Evolutionary conservation across 768 basidiomycete genomes (phyloP), one percentile per base, ranked within the genome.

Genomic region (Pleurotus salmoneostramineus): DNA sequence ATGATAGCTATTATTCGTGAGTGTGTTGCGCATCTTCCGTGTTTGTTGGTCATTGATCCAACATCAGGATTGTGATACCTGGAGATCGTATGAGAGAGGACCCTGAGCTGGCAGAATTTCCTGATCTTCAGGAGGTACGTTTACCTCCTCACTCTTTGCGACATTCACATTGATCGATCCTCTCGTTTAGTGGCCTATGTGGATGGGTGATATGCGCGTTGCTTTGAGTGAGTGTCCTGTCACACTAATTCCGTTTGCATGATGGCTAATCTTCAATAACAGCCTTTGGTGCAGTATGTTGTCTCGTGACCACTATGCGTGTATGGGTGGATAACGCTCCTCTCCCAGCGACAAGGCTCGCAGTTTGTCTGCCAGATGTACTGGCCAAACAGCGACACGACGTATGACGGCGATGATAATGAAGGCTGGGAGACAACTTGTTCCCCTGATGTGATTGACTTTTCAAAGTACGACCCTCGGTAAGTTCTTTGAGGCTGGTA

Each of bases 1-100:
- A 71, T 50, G 61, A 65, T 58, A 61, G 71, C 33, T 69, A 78
- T 43, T 78, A 74, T 58, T 74, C 74, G 77, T 77, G 59, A 45
- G 77, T 63, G 58, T 14, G 47, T 12, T 33, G 33, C 40, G 36
- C 17, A 59, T 44, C 14, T 47, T 50, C 11, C 6, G 10, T 11
- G 40, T 49, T 40, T 58, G 27, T 32, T 44, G 47, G 35, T 45
- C 52, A n/a, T 52, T 31, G 34, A 50, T 21, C 21, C 36, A 12
- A 50, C 55, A 4, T 34, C 45, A 78, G 77, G 21, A 63, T 74
- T 5, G 73, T 67, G 1, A 65, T 82, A 12, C 74, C 77, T 0
- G 64, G 68, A 14, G 68, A 71, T 17, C 59, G 62, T 40, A 69
- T 82, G 68, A 65, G 63, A 58, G 64, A 61, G 50, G 79, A 82